Conservation (phyloP, 768 basidiomycete genomes). For the Mycena chlorophos region DNA sequence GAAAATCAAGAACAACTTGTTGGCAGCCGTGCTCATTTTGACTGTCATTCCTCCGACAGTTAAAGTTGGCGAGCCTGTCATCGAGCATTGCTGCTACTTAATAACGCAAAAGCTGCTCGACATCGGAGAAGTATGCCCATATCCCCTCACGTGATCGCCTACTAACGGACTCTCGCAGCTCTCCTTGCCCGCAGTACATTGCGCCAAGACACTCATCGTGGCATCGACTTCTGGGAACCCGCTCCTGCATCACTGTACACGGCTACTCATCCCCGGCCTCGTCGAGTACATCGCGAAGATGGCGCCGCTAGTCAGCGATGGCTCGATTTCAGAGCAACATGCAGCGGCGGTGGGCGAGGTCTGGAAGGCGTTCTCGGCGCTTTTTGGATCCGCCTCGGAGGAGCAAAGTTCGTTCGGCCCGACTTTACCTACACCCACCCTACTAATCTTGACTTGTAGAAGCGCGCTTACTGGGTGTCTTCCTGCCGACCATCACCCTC, state of each 20-base stretch:
- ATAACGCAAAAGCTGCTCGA: constrained; percentile 80
- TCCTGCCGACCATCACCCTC: constrained; percentile 75
- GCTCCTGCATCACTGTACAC: constrained; percentile 68
- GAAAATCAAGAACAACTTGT: constrained; percentile 88
- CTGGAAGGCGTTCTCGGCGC: constrained; percentile 73
- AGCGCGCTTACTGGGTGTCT: constrained; percentile 62
- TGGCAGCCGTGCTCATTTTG: constrained; percentile 82
- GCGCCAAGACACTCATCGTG: constrained; percentile 78
- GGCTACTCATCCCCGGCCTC: constrained; percentile 74
- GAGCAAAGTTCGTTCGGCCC: constrained; percentile 57
- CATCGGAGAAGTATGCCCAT: constrained; percentile 54
- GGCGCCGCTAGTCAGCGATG: constrained; percentile 61
- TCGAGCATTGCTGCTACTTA: constrained; percentile 84
- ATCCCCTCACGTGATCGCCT: neutral
- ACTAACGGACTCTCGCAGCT: constrained; percentile 42
- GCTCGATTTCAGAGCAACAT: constrained; percentile 54
- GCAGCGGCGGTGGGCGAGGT: constrained; percentile 71
- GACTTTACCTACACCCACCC: neutral
- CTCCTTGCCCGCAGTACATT: constrained; percentile 85
- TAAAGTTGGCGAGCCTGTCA: constrained; percentile 66
- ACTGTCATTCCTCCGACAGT: constrained; percentile 71
- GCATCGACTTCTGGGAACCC: constrained; percentile 68
- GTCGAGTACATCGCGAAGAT: constrained; percentile 78
- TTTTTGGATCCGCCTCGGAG: constrained; percentile 58
- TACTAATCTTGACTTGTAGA: constrained; percentile 43